A percentile compares a stretch with the other conserved stretches of the same genome.
phyloP scores from a whole-genome alignment of 2,329 filamentous ascomycete genomes.

The Fusarium nelsonii region DNA sequence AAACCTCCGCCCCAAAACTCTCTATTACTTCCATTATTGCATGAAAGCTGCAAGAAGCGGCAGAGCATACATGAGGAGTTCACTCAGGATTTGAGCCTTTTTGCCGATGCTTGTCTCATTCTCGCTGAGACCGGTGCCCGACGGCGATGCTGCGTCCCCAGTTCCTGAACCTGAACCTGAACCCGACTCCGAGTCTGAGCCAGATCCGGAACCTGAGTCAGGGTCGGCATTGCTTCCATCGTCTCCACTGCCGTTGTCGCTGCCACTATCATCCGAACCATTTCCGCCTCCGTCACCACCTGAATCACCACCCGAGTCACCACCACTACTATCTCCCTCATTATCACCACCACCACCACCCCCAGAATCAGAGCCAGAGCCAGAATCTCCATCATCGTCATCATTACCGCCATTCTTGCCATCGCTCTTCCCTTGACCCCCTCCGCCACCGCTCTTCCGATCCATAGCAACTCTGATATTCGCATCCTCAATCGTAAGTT shows the following conservation, averaged over 20 bases:
- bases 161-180: not conserved
- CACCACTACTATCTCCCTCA: not conserved
- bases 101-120: not conserved
- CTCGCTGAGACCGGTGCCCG: not conserved
- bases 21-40: not conserved
- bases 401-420: no score
- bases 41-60: not conserved
- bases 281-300: not conserved
- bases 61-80: not conserved
- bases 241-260: not conserved
- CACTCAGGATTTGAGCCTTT: not conserved
- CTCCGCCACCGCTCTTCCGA: not conserved
- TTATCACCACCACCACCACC: not conserved
- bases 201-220: not conserved
- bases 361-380: not conserved
- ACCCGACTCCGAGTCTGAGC: not conserved
- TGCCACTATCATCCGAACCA: not conserved
- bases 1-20: accelerated
- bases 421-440: not conserved
- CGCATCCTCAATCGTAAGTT: slow-evolving; percentile 15
- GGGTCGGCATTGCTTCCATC: not conserved
- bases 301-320: no score
- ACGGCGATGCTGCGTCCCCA: not conserved
- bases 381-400: not conserved
- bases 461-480: not conserved